phyloP scores from a whole-genome alignment of 306 rosid species.

The Luffa aegyptiaca region DNA sequence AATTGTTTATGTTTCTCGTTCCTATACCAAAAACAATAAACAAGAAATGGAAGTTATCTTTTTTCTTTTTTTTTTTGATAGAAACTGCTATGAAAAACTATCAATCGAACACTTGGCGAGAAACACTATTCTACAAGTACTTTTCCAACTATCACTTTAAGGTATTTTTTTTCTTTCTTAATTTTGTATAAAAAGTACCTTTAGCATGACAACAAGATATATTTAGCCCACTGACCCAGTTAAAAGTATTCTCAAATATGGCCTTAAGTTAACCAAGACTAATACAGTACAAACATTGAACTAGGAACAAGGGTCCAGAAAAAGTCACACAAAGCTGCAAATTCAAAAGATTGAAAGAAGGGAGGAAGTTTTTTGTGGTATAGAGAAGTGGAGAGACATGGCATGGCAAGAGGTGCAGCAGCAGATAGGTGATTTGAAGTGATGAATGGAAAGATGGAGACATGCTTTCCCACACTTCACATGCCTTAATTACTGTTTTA shows the following conservation, averaged over 20 bases:
- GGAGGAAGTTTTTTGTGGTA: not conserved
- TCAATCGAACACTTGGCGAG: not conserved
- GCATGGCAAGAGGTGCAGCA: constrained; percentile 5
- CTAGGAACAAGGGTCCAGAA: not conserved
- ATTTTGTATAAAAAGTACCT: no score
- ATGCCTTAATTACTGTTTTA: constrained; percentile 25
- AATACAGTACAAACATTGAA: not conserved
- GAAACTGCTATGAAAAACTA: not conserved
- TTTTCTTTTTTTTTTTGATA: no score
- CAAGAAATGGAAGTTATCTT: not conserved
- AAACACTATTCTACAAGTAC: not conserved
- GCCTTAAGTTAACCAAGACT: not conserved
- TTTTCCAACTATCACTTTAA: not conserved
- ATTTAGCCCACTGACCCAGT: no score
- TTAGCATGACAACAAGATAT: not conserved
- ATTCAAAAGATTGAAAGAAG: not conserved
- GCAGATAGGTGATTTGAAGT: constrained; percentile 37
- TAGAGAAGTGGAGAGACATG: constrained; percentile 1
- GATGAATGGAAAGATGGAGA: constrained; percentile 28
- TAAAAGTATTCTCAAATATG: not conserved
- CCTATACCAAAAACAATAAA: not conserved
- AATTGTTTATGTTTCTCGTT: no score
- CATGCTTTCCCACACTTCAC: constrained; percentile 29
- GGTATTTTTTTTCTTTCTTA: no score
- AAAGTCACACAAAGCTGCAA: not conserved